Conservation (phyloP, 2,329 filamentous ascomycete genomes). For the Calonectria ilicicola region DNA sequence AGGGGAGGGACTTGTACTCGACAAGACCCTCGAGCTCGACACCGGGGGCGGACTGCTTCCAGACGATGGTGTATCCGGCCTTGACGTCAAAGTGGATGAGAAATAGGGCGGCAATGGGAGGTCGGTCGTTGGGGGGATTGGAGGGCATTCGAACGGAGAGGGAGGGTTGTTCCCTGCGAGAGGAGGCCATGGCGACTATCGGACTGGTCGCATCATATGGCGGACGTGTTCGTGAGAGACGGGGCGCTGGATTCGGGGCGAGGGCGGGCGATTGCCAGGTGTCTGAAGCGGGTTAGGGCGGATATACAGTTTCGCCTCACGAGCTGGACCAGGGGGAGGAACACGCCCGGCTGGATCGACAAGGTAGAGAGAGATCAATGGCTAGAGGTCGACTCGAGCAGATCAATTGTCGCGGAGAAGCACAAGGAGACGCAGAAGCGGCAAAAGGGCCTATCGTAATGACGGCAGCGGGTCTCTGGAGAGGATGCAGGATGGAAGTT, state of each 20-base stretch:
- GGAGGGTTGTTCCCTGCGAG: conserved; percentile 53
- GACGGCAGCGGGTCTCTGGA: conserved; percentile 10
- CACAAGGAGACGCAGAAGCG: not conserved
- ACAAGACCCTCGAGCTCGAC: conserved; percentile 86
- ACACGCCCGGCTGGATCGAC: not conserved
- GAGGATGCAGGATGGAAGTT: conserved; percentile 24
- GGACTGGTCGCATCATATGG: conserved; percentile 44
- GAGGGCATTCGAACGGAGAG: conserved; percentile 52
- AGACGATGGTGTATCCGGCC: conserved; percentile 89
- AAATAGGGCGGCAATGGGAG: conserved; percentile 79
- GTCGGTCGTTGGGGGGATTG: conserved; percentile 46
- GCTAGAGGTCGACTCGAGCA: not conserved
- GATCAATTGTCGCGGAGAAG: conserved; percentile 18
- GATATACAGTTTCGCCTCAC: not conserved
- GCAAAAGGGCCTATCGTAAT: conserved; percentile 22
- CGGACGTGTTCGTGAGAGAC: not conserved
- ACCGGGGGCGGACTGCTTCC: conserved; percentile 80
- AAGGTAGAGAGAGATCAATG: not conserved
- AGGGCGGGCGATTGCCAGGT: not conserved
- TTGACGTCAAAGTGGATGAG: conserved; percentile 94
- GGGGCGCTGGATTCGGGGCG: not conserved
- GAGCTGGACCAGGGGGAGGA: not conserved
- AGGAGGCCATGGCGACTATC: conserved; percentile 54
- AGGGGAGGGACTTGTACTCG: conserved; percentile 96
- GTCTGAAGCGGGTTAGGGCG: not conserved